Evolutionary conservation across 371 early-diverging fungal genomes (phyloP).

Genomic region (Zopfochytrium polystomum): DNA sequence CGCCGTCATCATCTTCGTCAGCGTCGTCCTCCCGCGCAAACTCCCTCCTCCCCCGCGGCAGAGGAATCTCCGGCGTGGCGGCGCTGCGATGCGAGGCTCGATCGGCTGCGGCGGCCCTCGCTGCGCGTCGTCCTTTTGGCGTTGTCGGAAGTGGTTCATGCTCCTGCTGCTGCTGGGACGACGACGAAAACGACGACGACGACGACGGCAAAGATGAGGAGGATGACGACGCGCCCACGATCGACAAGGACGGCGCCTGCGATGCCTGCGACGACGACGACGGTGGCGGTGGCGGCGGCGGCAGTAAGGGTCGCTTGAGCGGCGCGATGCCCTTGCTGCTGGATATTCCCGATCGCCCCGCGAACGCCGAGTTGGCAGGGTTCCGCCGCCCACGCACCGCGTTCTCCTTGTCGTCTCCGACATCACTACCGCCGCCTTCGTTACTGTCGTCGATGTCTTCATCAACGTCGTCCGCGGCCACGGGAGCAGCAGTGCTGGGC

Average conservation of each 20-base stretch:
- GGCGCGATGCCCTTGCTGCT: no score
- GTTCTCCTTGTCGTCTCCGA: no score
- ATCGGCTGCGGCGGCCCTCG: neutral
- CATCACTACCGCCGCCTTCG: no score
- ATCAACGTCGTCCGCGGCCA: no score
- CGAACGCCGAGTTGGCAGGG: no score
- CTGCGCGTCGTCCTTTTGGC: no score
- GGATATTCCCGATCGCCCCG: no score
- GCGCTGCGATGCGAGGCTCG: neutral
- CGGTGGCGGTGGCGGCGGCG: constrained; percentile 1
- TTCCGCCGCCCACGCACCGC: no score
- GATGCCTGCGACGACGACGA: neutral
- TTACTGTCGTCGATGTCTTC: no score
- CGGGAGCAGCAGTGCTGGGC: no score
- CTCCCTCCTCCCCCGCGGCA: neutral
- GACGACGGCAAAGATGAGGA: neutral
- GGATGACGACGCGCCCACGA: neutral
- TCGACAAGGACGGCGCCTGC: neutral
- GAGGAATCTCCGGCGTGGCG: neutral
- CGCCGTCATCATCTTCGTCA: neutral
- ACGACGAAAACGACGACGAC: neutral
- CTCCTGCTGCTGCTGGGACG: neutral
- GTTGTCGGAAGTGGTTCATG: neutral
- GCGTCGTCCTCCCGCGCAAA: neutral
- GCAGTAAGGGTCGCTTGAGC: neutral